Evolutionary conservation across 1,284 basidiomycete species (phyloP).

Genomic region (Caloboletus inedulis): DNA sequence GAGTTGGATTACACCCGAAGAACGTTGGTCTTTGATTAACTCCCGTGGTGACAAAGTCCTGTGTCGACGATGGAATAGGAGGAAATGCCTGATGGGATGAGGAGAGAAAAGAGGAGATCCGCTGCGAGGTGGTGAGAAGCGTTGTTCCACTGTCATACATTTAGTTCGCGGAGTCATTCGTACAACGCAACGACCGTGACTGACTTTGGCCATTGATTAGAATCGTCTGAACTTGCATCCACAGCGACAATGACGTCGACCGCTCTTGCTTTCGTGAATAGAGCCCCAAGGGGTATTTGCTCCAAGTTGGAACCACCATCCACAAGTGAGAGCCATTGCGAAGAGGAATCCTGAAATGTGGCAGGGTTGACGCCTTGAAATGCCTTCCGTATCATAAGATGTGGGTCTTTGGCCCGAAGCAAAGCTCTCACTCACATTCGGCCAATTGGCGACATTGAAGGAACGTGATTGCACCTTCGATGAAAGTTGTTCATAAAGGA

Average conservation of each 20-base stretch:
- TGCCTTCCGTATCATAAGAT: constrained; percentile 32
- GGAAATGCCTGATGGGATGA: constrained; percentile 60
- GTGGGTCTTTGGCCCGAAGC: too few species aligned
- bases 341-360: constrained; percentile 48
- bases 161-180: background rate
- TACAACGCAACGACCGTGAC: constrained; percentile 18
- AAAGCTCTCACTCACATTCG: constrained; percentile 40
- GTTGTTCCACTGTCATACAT: constrained; percentile 45
- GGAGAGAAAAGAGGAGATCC: constrained; percentile 46
- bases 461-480: constrained; percentile 47
- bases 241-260: constrained; percentile 71
- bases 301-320: constrained; percentile 61
- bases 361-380: constrained; percentile 47
- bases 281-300: constrained; percentile 62
- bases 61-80: constrained; percentile 50
- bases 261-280: constrained; percentile 59
- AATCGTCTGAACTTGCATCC: constrained; percentile 63
- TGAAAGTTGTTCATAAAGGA: constrained; percentile 45
- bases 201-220: constrained; percentile 65
- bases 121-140: constrained; percentile 38
- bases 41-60: constrained; percentile 60
- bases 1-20: constrained; percentile 68
- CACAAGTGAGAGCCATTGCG: constrained; percentile 53
- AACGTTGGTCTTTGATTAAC: constrained; percentile 70
- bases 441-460: constrained; percentile 67